Percentiles rank a stretch among this genome's conserved stretches.
phyloP scores from a whole-genome alignment of 441 rosid species.

The Macaranga tanarius region DNA sequence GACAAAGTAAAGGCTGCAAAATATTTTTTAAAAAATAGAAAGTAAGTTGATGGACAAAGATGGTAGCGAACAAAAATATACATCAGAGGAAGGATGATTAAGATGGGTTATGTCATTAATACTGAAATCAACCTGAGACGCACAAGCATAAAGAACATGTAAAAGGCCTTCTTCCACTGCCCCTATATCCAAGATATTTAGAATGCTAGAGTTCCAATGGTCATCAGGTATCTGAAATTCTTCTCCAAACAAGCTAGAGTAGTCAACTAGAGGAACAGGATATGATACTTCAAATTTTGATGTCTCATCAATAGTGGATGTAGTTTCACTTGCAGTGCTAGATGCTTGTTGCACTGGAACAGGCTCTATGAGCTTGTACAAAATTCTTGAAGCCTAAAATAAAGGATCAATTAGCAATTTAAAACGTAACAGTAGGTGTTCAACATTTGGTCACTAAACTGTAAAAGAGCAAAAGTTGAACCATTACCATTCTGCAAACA shows the following conservation, averaged over 20 bases:
- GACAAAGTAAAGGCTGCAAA: conserved; percentile 64
- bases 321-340: conserved; percentile 31
- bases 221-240: conserved; percentile 57
- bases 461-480: conserved; percentile 20
- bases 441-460: conserved; percentile 22
- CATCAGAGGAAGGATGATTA: conserved; percentile 16
- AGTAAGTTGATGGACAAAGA: conserved; percentile 27
- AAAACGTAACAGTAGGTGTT: conserved; percentile 20
- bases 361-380: conserved; percentile 61
- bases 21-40: conserved; percentile 26
- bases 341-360: conserved; percentile 41
- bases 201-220: conserved; percentile 53
- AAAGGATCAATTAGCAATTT: conserved; percentile 24
- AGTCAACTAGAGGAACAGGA: conserved; percentile 48
- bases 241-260: conserved; percentile 76
- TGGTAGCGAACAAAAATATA: conserved; percentile 19
- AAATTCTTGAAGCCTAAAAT: conserved; percentile 64
- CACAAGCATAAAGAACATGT: conserved; percentile 87
- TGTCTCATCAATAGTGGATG: conserved; percentile 45
- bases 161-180: conserved; percentile 89
- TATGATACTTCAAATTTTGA: conserved; percentile 42
- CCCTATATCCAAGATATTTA: conserved; percentile 61
- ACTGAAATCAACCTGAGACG: conserved; percentile 73
- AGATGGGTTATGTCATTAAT: conserved; percentile 28
- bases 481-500: conserved; percentile 64